Percentiles rank a stretch among this genome's conserved stretches.
Evolutionary conservation across 495 filamentous ascomycete species (phyloP).

Genomic region (Cercophora sp.): DNA sequence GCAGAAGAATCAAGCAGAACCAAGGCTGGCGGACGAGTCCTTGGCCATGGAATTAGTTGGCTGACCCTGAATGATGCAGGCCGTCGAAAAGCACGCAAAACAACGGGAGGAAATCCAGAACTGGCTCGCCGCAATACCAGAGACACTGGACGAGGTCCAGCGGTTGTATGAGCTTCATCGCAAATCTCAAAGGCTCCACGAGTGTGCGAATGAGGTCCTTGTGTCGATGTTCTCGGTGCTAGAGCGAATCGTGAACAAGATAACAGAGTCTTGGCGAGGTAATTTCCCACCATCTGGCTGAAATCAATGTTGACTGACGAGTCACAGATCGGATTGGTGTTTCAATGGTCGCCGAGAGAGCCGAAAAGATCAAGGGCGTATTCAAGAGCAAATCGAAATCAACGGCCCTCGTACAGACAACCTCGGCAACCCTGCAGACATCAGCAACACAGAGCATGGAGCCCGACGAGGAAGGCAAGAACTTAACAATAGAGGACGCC

Average conservation of each 20-base stretch:
- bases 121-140: conserved; percentile 14
- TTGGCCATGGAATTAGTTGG: no score
- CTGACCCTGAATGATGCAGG: no score
- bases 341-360: not conserved
- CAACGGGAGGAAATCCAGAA: conserved; percentile 8
- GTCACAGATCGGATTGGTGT: not conserved
- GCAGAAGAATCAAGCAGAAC: no score
- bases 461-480: not conserved
- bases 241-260: conserved; percentile 15
- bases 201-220: conserved; percentile 9
- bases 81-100: conserved; percentile 13
- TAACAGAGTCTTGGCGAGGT: conserved; percentile 12
- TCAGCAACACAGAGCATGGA: not conserved
- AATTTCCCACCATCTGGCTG: not conserved
- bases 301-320: not conserved
- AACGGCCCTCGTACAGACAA: not conserved
- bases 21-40: no score
- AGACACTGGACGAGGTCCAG: conserved; percentile 10
- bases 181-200: conserved; percentile 1
- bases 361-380: not conserved
- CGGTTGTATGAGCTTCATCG: conserved; percentile 7
- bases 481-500: not conserved
- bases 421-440: no score
- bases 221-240: conserved; percentile 16
- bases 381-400: conserved; percentile 6